Base-by-base conservation (phyloP, 2,329 filamentous ascomycete species). In the Talaromyces sp. region DNA sequence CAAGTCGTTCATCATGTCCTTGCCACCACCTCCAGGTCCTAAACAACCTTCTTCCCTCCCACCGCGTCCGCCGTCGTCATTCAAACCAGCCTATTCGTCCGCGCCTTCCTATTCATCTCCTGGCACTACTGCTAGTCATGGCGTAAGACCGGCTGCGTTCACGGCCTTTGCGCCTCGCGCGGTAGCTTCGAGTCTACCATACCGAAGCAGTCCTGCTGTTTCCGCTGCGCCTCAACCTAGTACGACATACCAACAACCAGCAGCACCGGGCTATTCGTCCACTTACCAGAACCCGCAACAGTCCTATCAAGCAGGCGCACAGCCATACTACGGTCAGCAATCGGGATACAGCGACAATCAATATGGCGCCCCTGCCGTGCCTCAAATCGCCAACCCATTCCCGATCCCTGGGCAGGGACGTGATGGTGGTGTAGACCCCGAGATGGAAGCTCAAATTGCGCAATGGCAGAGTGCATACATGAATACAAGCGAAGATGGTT, bases 391-490 rank as follows among this genome's bases (percentile, higher is more conserved):
- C 67, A 96, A 96, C 75, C 91, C 93, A 0, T 97, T 96, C 74
- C 89, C 89, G 11, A 83, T 85, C 15, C 89, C 90, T 25, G 83
- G 82, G 67, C 79, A 81, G 73, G 74, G 73, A 62, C 75, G 73
- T 39, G 80, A 80, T 37, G 69, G 77, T 10, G 78, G 76, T 37
- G 77, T 85, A 61, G 87, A 97, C 72, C 87, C 92, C 3, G 92
- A 97, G 70, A 90, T 92, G 82, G 92, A 95, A 65, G 92, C 92
- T 35, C 92, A 96, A 77, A 93, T 97, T 67, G 93, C 93, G 58
- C 91, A 96, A 78, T 97, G 94, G 92, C 93, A 96, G 78, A 94
- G 90, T 78, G 92, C 93, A 31, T 97, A 97, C 78, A 86, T 88
- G 59, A 89, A 86, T 70, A 88, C 90, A 59, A 81, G 84, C 11